Base-by-base conservation (phyloP, 495 filamentous ascomycete genomes). In the Xylaria intraflava region DNA sequence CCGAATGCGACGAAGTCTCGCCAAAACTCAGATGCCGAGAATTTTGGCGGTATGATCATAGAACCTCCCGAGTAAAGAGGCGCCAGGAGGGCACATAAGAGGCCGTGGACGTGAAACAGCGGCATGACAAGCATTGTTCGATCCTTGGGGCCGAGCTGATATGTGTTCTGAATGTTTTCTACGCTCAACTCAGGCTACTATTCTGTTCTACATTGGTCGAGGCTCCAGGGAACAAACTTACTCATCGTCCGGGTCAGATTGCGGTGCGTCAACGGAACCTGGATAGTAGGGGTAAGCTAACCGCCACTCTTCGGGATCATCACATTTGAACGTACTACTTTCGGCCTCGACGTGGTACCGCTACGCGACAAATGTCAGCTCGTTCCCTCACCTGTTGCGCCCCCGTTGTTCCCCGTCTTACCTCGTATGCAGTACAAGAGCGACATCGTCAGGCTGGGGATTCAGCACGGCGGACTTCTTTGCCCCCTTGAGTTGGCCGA, bases 81-180 rank as follows among this genome's bases (percentile, higher is more conserved):
- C 6, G 87, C 85, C 7, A 94, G 74, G 57, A 92, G 83, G 22
- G 81, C 86, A 33, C 88, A 89, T 4, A 91, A 76, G 2, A 94
- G 78, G 22, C 88, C 89, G 65, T 91, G 89, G 51, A 94, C 88
- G 69, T 94, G 88, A 77, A 92, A 92, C 3, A 94, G 77, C 8
- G 88, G 88, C 89, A 92, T 94, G 42, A 94, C 88, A n/a, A 94
- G 77, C 69, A 88, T 82, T 31, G 88, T 92, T 29, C 87, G 78
- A 68, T 92, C 88, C 26, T 71, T 47, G 22, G 79, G 65, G 2
- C 80, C 80, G 47, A 93, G 77, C 46, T 81, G 64, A 68, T 91
- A 91, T 2, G 88, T 93, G 12, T 73, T 67, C 58, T 83, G 74
- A 61, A 92, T 88, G 69, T 92, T 92, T 54, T 69, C 79, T 84